phyloP scores from a whole-genome alignment of 495 filamentous ascomycete species.

The Polyplosphaeria fusca region DNA sequence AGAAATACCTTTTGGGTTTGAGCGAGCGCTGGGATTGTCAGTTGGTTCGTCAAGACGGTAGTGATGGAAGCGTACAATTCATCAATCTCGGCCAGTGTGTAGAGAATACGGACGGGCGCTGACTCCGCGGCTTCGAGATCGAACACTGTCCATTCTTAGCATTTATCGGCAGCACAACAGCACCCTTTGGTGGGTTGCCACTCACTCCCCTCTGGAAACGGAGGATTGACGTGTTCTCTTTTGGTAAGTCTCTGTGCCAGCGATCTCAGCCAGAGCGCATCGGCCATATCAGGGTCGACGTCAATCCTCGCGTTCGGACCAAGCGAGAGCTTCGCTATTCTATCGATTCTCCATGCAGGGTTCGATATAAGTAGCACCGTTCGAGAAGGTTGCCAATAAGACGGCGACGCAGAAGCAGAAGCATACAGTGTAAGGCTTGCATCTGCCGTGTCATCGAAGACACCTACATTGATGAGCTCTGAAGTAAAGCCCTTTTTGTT shows the following conservation, averaged over 20 bases:
- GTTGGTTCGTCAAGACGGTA: background rate
- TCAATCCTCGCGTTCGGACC: conserved; percentile 52
- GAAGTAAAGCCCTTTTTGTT: conserved; percentile 46
- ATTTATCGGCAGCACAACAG: no score
- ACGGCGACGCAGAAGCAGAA: conserved; percentile 47
- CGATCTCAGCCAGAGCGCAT: conserved; percentile 57
- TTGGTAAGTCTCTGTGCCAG: conserved; percentile 50
- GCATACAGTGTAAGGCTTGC: conserved; percentile 56
- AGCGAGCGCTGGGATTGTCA: conserved; percentile 33
- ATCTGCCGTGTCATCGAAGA: conserved; percentile 61
- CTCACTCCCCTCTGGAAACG: conserved; percentile 46
- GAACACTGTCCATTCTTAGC: no score
- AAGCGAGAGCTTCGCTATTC: conserved; percentile 45
- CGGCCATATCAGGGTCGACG: conserved; percentile 55
- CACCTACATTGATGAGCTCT: conserved; percentile 50
- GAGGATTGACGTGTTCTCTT: conserved; percentile 53
- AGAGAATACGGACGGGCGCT: conserved; percentile 50
- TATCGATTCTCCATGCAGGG: conserved; percentile 45
- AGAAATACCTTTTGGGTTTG: conserved; percentile 44
- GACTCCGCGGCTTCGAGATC: conserved; percentile 47
- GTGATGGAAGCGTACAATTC: conserved; percentile 40
- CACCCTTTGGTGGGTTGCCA: no score
- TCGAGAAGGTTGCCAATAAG: conserved; percentile 50
- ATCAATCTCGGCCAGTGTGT: conserved; percentile 59
- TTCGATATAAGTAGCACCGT: conserved; percentile 58